Evolutionary conservation across 2,329 filamentous ascomycete species (phyloP), one percentile per base, ranked within the genome.

Genomic region (Mycosphaerella sp.): DNA sequence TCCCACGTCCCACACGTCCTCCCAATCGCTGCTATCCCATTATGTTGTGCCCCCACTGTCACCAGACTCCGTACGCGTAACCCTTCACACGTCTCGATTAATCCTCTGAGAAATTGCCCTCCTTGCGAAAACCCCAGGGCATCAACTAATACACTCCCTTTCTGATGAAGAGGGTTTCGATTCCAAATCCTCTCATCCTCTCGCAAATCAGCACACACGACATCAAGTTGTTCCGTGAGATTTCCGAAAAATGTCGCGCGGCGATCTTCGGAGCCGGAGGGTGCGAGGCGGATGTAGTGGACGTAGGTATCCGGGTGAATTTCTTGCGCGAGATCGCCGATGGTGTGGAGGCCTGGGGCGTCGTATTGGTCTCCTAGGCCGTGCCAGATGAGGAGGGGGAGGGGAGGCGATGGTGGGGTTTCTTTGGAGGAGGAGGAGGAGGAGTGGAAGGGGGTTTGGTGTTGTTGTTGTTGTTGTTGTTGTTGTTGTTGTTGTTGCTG

Each of bases 331-430:
- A 96, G 79, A n/a, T 79, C 74, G 59, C 81, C 87, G 32, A 95
- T 79, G 51, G 78, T 71, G 62, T 82, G 80, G 52, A 97, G 78
- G 54, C 91, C 90, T 1, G 90, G 84, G 59, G 82, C 81, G 49
- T 82, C 80, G 74, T 84, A 95, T 70, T 84, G 80, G 72, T 93
- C 88, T 64, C 82, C 82, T n/a, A 85, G 74, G 54, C 83, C 93
- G 72, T 98, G 93, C 93, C 93, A 98, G 73, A 98, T 87, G 56
- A 98, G 80, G 36, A 98, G 78, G 0, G 93, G 93, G 31, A 96
- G 80, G 3, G 88, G 89, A 7, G 63, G 51, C 62, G 55, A 23
- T 1, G 45, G 26, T 11, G 36, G 17, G 45, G 48, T 9, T 2
- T 29, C 8, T 14, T 23, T 45, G 40, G 32, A 36, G 8, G 32